Evolutionary conservation across 2,329 filamentous ascomycete species (phyloP), one percentile per base, ranked within the genome.

Genomic region (Cladosporium oxysporum): DNA sequence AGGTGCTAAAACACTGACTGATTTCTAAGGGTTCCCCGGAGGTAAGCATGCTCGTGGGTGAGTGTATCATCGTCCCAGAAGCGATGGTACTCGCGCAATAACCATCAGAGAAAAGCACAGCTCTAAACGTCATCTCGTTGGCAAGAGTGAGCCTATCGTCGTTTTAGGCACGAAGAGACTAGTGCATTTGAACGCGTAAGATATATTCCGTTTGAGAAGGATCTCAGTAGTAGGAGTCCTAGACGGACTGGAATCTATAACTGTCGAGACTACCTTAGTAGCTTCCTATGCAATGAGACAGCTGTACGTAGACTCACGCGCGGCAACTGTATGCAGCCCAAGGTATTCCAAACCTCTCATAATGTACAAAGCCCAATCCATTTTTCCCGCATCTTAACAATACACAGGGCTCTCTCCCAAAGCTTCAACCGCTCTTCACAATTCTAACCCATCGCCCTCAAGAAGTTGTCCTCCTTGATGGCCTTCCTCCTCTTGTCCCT

Each of bases 401-500:
- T 49, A 52, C 26, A 41, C 21, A 47, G 29, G 21, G 44, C 57
- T 21, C 10, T 23, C n/a, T 47, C 21, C 41, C 41, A 23, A n/a
- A 5, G 21, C 8, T 14, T 33, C 28, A 33, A 33, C 7, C 8
- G 31, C 21, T 2, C n/a, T 47, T n/a, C 5, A 3, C 52, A 55
- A 37, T 3, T 52, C 63, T 80, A 83, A 11, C 79, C 74, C 90
- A 93, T 92, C 52, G 88, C 87, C 85, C 90, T 91, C 79, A 95
- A 85, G 84, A 93, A 95, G 81, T 95, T 95, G 76, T 80, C 81
- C 83, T 95, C 91, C 87, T 93, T 94, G 75, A 95, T 95, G 79
- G 84, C 86, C 67, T 85, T 86, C 79, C 89, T 87, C 76, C 91
- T 84, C 82, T 92, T 90, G 77, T 85, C 85, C 74, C 91, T 86